Conservation (phyloP, 768 basidiomycete genomes). For the Boletus tomentosulus region DNA sequence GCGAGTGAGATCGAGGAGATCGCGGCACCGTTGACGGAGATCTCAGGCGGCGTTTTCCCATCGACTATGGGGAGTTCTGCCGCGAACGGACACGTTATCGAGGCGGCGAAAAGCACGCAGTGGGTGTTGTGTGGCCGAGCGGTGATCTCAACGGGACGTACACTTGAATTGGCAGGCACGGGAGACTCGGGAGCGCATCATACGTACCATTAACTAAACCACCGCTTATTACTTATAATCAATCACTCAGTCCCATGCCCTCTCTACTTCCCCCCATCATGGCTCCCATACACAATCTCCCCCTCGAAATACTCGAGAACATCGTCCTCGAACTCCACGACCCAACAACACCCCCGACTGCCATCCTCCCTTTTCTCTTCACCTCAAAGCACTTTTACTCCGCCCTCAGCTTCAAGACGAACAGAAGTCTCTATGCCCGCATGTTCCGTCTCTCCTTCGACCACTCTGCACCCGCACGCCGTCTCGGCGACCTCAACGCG, state of each 20-base stretch:
- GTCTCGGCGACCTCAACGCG: slow-evolving; percentile 43
- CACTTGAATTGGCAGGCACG: slow-evolving; percentile 1
- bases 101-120: slow-evolving; percentile 4
- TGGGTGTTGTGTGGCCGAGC: not conserved
- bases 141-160: slow-evolving; percentile 5
- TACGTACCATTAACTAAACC: slow-evolving; percentile 8
- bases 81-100: slow-evolving; percentile 7
- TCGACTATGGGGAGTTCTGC: slow-evolving; percentile 2
- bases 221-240: slow-evolving; percentile 7
- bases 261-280: slow-evolving; percentile 9
- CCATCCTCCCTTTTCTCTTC: slow-evolving; percentile 46
- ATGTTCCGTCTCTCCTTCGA: slow-evolving; percentile 62
- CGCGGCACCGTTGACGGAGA: slow-evolving; percentile 3
- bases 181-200: slow-evolving; percentile 6
- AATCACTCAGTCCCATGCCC: not conserved
- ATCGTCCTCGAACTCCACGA: slow-evolving; percentile 46
- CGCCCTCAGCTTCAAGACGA: slow-evolving; percentile 26
- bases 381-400: slow-evolving; percentile 39
- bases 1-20: slow-evolving; percentile 1
- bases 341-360: slow-evolving; percentile 25
- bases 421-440: slow-evolving; percentile 43
- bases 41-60: slow-evolving; percentile 22
- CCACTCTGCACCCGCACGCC: slow-evolving; percentile 43
- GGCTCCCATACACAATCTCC: slow-evolving; percentile 33
- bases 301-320: slow-evolving; percentile 43